These are phyloP conservation scores for Schizosaccharomyces cryophilus DNA, from an alignment of 805 yeast genomes.

Conservation along the genomic window DNA sequence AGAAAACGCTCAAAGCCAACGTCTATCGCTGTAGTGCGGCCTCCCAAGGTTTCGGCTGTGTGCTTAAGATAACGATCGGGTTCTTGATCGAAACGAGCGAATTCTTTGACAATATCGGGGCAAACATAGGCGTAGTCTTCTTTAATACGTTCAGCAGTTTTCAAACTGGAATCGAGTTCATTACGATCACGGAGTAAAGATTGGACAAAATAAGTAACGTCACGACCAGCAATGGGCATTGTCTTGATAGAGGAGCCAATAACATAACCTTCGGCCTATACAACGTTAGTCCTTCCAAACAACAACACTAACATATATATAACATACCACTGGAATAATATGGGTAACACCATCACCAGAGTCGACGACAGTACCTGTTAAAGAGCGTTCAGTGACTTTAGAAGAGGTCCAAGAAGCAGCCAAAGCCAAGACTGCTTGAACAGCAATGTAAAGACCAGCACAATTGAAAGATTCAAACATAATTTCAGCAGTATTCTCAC, in stretches of 20 bases:
- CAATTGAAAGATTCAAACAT: slow-evolving; percentile 97
- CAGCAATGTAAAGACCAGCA: slow-evolving; percentile 95
- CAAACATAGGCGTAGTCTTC: slow-evolving; percentile 92
- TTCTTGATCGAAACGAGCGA: slow-evolving; percentile 78
- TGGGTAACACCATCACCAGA: slow-evolving; percentile 98
- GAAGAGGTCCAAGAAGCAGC: slow-evolving; percentile 98
- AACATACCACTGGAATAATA: slow-evolving; percentile 71
- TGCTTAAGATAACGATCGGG: slow-evolving; percentile 86
- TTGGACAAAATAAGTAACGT: slow-evolving; percentile 83
- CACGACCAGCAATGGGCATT: slow-evolving; percentile 96
- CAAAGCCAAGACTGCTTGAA: slow-evolving; percentile 91
- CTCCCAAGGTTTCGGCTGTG: slow-evolving; percentile 53
- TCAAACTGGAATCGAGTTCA: slow-evolving; percentile 74
- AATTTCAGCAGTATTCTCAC: slow-evolving; percentile 95
- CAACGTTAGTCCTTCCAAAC: background rate
- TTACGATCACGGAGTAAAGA: slow-evolving; percentile 87
- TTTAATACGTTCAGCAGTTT: slow-evolving; percentile 90
- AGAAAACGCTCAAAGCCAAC: slow-evolving; percentile 93
- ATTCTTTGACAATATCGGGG: slow-evolving; percentile 93
- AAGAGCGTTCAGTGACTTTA: slow-evolving; percentile 78
- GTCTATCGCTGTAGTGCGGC: slow-evolving; percentile 47
- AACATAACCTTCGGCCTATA: slow-evolving; percentile 70
- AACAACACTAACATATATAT: background rate
- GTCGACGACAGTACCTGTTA: slow-evolving; percentile 95
- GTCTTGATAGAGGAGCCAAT: slow-evolving; percentile 93